Conservation (phyloP, 331 rosid genomes). For the Quercus lobata region DNA sequence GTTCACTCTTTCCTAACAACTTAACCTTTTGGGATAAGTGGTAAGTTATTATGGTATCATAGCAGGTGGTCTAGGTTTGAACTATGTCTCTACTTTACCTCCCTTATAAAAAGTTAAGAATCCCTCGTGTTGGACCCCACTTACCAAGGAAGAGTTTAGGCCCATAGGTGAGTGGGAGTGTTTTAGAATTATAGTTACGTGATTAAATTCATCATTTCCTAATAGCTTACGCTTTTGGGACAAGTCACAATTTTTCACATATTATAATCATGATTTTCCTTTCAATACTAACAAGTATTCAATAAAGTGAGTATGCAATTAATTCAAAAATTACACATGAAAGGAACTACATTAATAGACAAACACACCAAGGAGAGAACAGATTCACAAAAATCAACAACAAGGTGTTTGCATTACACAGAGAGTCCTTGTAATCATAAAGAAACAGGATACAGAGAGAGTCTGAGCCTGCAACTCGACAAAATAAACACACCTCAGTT, state of each 20-base stretch:
- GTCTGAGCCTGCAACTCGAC: not conserved
- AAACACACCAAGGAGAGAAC: not conserved
- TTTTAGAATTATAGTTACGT: no score
- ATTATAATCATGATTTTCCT: no score
- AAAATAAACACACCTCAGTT: slow-evolving; percentile 65
- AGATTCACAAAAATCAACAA: not conserved
- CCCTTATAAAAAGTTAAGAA: no score
- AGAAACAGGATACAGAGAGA: not conserved
- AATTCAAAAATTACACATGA: not conserved
- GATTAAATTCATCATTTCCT: not conserved
- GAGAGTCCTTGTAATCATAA: not conserved
- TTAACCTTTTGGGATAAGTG: not conserved
- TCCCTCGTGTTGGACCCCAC: no score
- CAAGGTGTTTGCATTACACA: not conserved
- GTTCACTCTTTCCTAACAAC: not conserved
- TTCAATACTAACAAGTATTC: no score
- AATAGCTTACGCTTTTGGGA: not conserved
- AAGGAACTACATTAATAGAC: not conserved
- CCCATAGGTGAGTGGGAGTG: no score
- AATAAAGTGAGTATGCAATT: not conserved
- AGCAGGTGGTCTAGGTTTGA: no score
- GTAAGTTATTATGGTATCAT: no score
- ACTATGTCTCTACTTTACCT: no score
- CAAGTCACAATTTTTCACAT: not conserved
- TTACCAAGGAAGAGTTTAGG: no score